Percentiles rank a stretch among this genome's conserved stretches.
Conservation (phyloP, 139 green algal species). For the Spirogloea muscicola region DNA sequence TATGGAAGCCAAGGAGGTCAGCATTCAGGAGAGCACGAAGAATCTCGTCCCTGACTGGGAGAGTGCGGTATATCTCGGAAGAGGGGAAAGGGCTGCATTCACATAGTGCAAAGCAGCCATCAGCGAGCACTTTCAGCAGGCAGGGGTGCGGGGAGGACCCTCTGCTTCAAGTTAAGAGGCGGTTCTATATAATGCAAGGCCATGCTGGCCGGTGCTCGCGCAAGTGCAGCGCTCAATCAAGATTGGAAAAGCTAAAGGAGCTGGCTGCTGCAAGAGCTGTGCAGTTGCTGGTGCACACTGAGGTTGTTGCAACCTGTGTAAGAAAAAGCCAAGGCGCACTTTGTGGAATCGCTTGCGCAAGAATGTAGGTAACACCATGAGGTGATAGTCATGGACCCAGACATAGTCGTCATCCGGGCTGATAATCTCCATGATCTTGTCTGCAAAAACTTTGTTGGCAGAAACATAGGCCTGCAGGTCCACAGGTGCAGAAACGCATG, state of each 20-base stretch:
- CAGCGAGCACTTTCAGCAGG: too few relatives aligned
- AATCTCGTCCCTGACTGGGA: conserved; percentile 88
- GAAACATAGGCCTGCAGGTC: conserved; percentile 92
- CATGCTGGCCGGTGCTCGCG: too few relatives aligned
- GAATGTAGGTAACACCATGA: conserved; percentile 92
- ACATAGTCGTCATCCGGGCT: conserved; percentile 76
- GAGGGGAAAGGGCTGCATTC: conserved; percentile 95
- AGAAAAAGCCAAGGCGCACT: conserved; percentile 50
- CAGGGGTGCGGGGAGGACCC: too few relatives aligned
- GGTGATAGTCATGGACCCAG: conserved; percentile 99
- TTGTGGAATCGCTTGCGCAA: conserved; percentile 63
- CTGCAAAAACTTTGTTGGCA: conserved; percentile 86
- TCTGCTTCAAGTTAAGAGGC: too few relatives aligned
- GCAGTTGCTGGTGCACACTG: too few relatives aligned
- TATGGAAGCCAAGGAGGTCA: conserved; percentile 96
- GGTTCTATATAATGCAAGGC: too few relatives aligned
- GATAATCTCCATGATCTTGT: conserved; percentile 59
- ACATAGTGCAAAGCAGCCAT: too few relatives aligned
- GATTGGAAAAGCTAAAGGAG: too few relatives aligned
- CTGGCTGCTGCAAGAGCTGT: too few relatives aligned
- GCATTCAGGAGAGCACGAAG: conserved; percentile 89
- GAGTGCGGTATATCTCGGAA: conserved; percentile 95
- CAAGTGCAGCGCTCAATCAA: too few relatives aligned
- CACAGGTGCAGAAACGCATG: too few relatives aligned
- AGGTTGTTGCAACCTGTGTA: too few relatives aligned